Conservation (phyloP, 2,329 filamentous ascomycete genomes). For the Venturia effusa region DNA sequence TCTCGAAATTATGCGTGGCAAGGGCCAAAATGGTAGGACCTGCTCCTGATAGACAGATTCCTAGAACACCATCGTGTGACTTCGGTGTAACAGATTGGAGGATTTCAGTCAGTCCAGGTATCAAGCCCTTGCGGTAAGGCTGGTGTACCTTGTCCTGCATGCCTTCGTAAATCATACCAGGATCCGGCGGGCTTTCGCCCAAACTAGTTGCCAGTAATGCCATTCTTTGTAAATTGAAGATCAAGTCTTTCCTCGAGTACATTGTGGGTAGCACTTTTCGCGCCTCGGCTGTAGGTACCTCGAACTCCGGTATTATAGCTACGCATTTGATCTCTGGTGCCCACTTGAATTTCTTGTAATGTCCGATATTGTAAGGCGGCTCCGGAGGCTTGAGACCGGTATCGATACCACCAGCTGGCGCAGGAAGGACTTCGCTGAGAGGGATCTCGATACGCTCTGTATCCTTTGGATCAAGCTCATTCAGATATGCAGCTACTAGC, state of each 20-base stretch:
- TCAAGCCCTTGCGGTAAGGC: slow-evolving; percentile 83
- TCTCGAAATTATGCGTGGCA: slow-evolving; percentile 79
- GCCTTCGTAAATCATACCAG: slow-evolving; percentile 87
- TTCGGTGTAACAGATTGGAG: slow-evolving; percentile 82
- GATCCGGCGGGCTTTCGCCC: slow-evolving; percentile 79
- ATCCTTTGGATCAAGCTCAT: slow-evolving; percentile 81
- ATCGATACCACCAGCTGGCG: slow-evolving; percentile 81
- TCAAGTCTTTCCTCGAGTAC: slow-evolving; percentile 74
- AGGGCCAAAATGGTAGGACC: slow-evolving; percentile 91
- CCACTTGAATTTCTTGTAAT: slow-evolving; percentile 95
- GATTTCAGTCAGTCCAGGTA: slow-evolving; percentile 84
- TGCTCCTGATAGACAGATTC: slow-evolving; percentile 89
- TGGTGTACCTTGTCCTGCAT: slow-evolving; percentile 99
- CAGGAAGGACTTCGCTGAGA: slow-evolving; percentile 81
- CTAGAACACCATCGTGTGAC: slow-evolving; percentile 77
- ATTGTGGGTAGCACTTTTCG: slow-evolving; percentile 70
- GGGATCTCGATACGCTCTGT: slow-evolving; percentile 87
- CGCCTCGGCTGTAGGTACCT: slow-evolving; percentile 88
- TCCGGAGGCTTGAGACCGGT: slow-evolving; percentile 78
- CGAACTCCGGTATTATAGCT: slow-evolving; percentile 90
- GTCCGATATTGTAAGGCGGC: slow-evolving; percentile 85
- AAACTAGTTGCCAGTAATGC: slow-evolving; percentile 83
- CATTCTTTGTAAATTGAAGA: slow-evolving; percentile 93
- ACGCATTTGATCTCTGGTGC: slow-evolving; percentile 91
- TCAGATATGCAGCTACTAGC: slow-evolving; percentile 93